Conservation (phyloP, 257 asterid species). For the Scutellaria minor region DNA sequence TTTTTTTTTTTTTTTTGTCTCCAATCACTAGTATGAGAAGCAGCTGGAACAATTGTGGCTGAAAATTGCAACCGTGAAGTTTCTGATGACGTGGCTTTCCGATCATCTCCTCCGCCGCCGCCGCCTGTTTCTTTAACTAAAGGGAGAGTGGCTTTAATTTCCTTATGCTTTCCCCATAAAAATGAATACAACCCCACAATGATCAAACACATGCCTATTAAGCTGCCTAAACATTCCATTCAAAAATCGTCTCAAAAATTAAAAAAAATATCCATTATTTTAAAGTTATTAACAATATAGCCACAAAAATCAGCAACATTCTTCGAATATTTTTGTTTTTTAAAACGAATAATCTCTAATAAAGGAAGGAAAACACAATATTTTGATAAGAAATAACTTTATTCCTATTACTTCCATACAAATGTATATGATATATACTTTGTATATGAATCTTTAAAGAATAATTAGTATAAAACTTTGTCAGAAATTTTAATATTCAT, state of each 20-base stretch:
- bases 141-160: constrained; percentile 23
- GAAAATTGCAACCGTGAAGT: constrained; percentile 20
- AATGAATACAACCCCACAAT: constrained; percentile 59
- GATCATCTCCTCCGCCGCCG: neutral
- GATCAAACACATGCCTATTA: constrained; percentile 57
- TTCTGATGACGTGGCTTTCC: neutral
- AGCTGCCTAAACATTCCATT: constrained; percentile 50
- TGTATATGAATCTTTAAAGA: too few species aligned
- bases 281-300: too few species aligned
- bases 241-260: too few species aligned
- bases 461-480: too few species aligned
- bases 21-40: neutral
- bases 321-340: too few species aligned
- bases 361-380: too few species aligned
- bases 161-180: constrained; percentile 57
- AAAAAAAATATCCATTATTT: neutral
- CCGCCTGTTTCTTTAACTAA: constrained; percentile 11
- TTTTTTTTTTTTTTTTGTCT: neutral
- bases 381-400: too few species aligned
- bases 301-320: too few species aligned
- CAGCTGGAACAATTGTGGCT: constrained; percentile 22
- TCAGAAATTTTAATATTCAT: too few species aligned
- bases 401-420: too few species aligned
- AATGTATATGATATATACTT: too few species aligned
- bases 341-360: too few species aligned